These are phyloP conservation scores for Aspergillus unguis DNA, from an alignment of 2,329 filamentous ascomycete genomes.

Conservation along the genomic window DNA sequence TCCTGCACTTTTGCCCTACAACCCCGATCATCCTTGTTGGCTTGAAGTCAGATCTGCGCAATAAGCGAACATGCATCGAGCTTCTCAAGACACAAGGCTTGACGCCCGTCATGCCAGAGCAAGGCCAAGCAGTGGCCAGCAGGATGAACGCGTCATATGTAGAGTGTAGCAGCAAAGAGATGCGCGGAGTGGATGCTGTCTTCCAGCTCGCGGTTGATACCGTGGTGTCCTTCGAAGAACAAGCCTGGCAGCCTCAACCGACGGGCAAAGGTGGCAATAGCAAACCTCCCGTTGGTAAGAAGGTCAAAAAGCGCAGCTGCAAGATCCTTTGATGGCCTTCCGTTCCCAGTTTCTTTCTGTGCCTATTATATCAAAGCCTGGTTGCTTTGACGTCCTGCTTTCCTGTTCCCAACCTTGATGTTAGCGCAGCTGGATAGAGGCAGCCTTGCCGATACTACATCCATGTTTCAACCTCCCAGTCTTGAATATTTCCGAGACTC, in stretches of 20 bases:
- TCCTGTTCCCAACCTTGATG: conserved; percentile 13
- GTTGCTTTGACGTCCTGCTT: conserved; percentile 30
- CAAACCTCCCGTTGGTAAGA: conserved; percentile 46
- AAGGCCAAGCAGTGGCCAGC: conserved; percentile 80
- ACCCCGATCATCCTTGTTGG: conserved; percentile 94
- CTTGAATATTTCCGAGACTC: too few relatives aligned
- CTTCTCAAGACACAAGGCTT: conserved; percentile 97
- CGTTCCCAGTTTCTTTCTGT: conserved; percentile 11
- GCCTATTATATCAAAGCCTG: conserved; percentile 26
- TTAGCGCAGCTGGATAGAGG: conserved; percentile 9
- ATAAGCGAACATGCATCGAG: conserved; percentile 95
- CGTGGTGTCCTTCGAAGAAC: conserved; percentile 78
- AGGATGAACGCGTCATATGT: conserved; percentile 96
- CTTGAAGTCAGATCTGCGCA: conserved; percentile 92
- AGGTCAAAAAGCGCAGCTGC: conserved; percentile 83
- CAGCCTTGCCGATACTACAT: not conserved
- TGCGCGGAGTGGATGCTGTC: conserved; percentile 92
- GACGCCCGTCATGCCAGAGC: conserved; percentile 87
- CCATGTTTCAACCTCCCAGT: not conserved
- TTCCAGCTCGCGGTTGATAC: conserved; percentile 89
- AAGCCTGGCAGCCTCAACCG: conserved; percentile 37
- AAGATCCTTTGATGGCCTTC: conserved; percentile 62
- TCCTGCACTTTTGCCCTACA: conserved; percentile 97
- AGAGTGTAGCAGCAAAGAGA: conserved; percentile 98
- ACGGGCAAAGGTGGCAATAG: conserved; percentile 1